Conservation (phyloP, 768 basidiomycete genomes). For the Panus rudis region DNA sequence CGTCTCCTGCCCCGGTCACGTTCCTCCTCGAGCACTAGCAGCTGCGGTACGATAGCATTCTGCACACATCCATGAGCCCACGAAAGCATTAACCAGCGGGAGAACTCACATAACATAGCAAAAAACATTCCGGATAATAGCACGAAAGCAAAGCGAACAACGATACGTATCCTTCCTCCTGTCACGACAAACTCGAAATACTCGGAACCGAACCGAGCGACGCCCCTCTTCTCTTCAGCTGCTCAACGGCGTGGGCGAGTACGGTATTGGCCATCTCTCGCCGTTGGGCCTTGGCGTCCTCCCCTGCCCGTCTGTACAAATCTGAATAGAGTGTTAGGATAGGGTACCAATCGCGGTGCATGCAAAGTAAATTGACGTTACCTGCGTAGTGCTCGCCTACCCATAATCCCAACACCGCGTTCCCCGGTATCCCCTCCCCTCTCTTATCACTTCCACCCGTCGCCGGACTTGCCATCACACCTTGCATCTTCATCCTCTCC, state of each 20-base stretch:
- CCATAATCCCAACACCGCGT: slow-evolving; percentile 63
- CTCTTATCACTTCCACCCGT: no score
- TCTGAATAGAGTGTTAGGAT: slow-evolving; percentile 30
- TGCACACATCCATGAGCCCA: neutral
- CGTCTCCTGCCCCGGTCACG: neutral
- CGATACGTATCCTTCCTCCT: no score
- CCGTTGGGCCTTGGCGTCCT: slow-evolving; percentile 37
- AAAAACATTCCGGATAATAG: no score
- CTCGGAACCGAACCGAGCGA: no score
- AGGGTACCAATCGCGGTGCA: neutral
- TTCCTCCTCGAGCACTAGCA: neutral
- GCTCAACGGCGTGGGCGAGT: slow-evolving; percentile 15
- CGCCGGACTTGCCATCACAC: slow-evolving; percentile 11
- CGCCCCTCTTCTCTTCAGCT: slow-evolving; percentile 5
- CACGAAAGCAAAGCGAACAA: no score
- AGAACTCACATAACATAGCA: neutral
- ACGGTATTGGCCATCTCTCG: slow-evolving; percentile 39
- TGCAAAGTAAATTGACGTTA: slow-evolving; percentile 24
- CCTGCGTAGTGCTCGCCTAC: slow-evolving; percentile 64
- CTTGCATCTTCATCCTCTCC: slow-evolving; percentile 4
- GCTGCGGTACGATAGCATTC: neutral
- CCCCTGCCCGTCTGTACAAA: slow-evolving; percentile 49
- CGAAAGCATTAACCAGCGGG: neutral
- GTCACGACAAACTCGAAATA: no score
- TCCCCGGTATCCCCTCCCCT: no score